Base-by-base conservation (phyloP, 805 yeast genomes). In the Candida ascalaphidarum region DNA sequence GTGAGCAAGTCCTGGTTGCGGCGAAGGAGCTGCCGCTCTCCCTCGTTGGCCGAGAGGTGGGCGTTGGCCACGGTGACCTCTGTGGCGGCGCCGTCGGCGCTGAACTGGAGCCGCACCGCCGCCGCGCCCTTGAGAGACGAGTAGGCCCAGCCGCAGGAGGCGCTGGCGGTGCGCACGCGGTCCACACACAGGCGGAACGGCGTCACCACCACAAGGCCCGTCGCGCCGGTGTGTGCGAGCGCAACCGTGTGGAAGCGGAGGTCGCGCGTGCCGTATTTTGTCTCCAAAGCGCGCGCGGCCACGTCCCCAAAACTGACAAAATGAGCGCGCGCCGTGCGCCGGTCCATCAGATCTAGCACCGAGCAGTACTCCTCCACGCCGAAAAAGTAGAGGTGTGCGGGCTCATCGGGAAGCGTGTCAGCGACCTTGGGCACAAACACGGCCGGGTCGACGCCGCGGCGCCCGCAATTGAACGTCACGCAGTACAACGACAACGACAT, bases 31-130 rank as follows among this genome's bases (percentile, higher is more conserved):
- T 69, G 55, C 11, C 40, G 35, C 3, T 51, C 50, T 3, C 94
- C 94, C 48, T 84, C 95, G 40, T 73, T 71, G 0, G 97, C 96
- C 18, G 76, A 68, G 27, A 88, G 52, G 58, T 88, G 97, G 3
- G 78, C 71, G 22, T 65, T 57, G 3, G 79, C 76, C 55, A 85
- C 74, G 0, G 92, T 77, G 33, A 75, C 57, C 23, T 59, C 68
- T 1, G 50, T 52, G 3, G 36, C 35, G 2, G 35, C 39, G 5
- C 46, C 41, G 5, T 29, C 27, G 3, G 53, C 46, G 7, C 34
- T 23, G 30, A 58, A 60, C 1, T 36, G 37, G n/a, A 81, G 41
- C 23, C 88, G 55, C 2, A 79, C 27, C 0, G 79, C 83, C 2
- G 71, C 76, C 0, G 76, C 88, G 1, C 95, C 95, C 49, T 88